Base-by-base conservation (phyloP, 108 stramenopile species). In the Mediolabrus comicus region DNA sequence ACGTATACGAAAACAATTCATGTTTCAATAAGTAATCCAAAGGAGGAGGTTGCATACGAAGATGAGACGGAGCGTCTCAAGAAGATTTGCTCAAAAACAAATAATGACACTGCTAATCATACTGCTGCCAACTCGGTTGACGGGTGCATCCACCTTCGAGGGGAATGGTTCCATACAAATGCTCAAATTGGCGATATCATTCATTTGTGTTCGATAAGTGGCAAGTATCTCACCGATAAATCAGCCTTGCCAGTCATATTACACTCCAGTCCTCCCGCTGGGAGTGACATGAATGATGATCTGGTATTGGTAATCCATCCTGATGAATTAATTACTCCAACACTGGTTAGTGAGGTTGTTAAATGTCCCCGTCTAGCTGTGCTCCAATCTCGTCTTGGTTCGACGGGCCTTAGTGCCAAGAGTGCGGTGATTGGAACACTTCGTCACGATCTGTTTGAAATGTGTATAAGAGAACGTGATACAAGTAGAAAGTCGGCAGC, bases 401-500 rank as follows among this genome's bases (percentile, higher is more conserved):
- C 90, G 12, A 81, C 88, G 26, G 88, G 86, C 10, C 53, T 95
- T 2, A 80, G 84, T 19, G 38, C 81, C 10, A 81, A 72, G 32
- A 60, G 90, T 13, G 87, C 90, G 19, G 65, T 92, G 16, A 73
- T 89, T 41, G 95, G 95, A 25, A 92, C 89, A 3, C 79, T 94
- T 58, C 80, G 91, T 9, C 95, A 96, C 49, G 87, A 81, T 25
- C 79, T 96, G 13, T 96, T 96, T 62, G 86, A 91, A 67, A 59
- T 60, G 17, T 87, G 87, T 58, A 33, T 96, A 30, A 79, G 60
- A 49, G 51, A 79, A 19, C 68, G 77, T 13, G 77, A 87, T 59
- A 87, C 91, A 16, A 75, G 86, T 16, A 36, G 54, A 28, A 63
- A 69, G 19, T 75, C 71, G 36, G 88, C 85, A 8, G 51, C 75